Conservation (phyloP, 1,139 yeast species). For the Taphrina sp. region DNA sequence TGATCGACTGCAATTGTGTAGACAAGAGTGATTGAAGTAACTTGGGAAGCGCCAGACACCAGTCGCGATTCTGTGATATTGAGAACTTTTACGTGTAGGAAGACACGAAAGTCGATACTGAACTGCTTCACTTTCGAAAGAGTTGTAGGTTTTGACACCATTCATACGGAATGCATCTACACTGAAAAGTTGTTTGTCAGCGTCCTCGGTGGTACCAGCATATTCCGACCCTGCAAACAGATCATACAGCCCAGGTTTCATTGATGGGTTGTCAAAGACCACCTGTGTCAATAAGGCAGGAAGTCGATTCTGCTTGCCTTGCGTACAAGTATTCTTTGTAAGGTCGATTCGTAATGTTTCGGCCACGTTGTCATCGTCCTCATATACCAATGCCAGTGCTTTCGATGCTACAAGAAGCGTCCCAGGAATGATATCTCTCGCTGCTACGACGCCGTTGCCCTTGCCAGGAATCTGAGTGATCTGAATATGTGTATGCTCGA, state of each 20-base stretch:
- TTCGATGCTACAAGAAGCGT: constrained; percentile 13
- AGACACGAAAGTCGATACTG: constrained; percentile 14
- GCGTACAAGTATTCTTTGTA: constrained; percentile 2
- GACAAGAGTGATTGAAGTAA: constrained; percentile 29
- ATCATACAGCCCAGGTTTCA: background rate
- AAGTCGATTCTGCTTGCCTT: constrained; percentile 4
- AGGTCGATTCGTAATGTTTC: constrained; percentile 9
- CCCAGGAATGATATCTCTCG: constrained; percentile 2
- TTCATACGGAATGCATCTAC: constrained; percentile 15
- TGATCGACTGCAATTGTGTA: constrained; percentile 21
- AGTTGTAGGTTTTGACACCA: constrained; percentile 18
- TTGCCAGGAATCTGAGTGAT: background rate
- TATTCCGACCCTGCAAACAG: constrained; percentile 20
- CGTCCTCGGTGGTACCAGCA: too few relatives aligned
- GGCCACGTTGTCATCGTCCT: constrained; percentile 5
- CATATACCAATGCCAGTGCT: constrained; percentile 13
- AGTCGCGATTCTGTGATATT: constrained; percentile 1
- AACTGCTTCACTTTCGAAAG: constrained; percentile 11
- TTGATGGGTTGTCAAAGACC: background rate
- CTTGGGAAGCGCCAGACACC: constrained; percentile 25
- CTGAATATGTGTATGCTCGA: background rate
- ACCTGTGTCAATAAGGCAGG: constrained; percentile 1
- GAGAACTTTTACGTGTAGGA: constrained; percentile 3
- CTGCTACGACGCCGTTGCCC: constrained; percentile 22
- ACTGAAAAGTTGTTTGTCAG: background rate